Base-by-base conservation (phyloP, 257 asterid species). In the Solanum virginianum region DNA sequence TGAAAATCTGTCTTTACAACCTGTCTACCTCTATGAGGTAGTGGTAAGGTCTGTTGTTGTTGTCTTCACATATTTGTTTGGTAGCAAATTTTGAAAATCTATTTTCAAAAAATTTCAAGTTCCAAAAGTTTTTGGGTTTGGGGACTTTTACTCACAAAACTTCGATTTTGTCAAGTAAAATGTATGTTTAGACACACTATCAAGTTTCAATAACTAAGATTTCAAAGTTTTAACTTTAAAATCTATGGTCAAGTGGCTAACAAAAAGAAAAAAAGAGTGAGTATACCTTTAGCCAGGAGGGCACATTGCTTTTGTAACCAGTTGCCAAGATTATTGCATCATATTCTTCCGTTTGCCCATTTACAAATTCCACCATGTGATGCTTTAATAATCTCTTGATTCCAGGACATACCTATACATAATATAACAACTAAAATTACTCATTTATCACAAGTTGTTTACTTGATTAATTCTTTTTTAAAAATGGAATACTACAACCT, bases 261-360 rank as follows among this genome's bases (percentile, higher is more conserved):
- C 36, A 29, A 71, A 29, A 81, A 15, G 65, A 14, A 15, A 24
- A 47, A 43, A 14, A 20, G 8, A 41, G 53, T 26, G 59, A 41
- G 18, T 81, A 43, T 43, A 91, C 94, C 94, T 91, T 91, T 86
- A 93, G 89, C 94, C 93, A 93, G 80, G 88, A 87, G 84, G 96
- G 96, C 62, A 93, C 96, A 85, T 93, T 93, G 91, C 96, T 93
- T 88, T 90, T 91, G 89, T 93, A 93, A 77, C 97, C 97, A 66
- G 97, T 93, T 87, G 97, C 97, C 20, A 93, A 85, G 82, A 93
- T 88, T 86, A 93, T 91, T 74, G 94, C 91, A 86, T 90, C 97
- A 84, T 85, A 93, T 18, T 85, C 83, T 83, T 93, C 94, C 45
- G 16, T 87, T 87, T 86, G 85, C 71, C 94, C 97, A 87, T 93